Conservation (phyloP, 2,329 filamentous ascomycete genomes). For the Penicillium oxalicum region DNA sequence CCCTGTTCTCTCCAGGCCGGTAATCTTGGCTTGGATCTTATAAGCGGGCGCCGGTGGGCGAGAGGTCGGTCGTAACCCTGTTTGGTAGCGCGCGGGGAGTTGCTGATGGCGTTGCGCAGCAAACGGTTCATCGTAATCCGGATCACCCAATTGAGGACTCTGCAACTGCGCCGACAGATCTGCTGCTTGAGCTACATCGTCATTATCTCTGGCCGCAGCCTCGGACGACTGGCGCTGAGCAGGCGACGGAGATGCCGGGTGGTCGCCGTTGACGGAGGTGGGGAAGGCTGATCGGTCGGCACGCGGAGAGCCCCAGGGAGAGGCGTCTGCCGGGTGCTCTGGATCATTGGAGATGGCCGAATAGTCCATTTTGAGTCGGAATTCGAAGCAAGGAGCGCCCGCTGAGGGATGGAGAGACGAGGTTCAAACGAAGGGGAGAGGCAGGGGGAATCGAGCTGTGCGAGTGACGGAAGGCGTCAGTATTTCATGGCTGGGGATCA, state of each 20-base stretch:
- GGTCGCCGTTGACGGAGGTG: slow-evolving; percentile 30
- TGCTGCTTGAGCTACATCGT: slow-evolving; percentile 35
- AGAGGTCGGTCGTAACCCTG: slow-evolving; percentile 31
- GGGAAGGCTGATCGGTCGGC: slow-evolving; percentile 41
- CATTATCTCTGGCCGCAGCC: slow-evolving; percentile 19
- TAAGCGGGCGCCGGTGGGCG: slow-evolving; percentile 59
- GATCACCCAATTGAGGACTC: slow-evolving; percentile 35
- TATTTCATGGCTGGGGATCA: slow-evolving; percentile 17
- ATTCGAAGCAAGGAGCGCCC: slow-evolving; percentile 14
- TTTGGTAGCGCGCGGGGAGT: slow-evolving; percentile 46
- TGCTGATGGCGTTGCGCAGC: slow-evolving; percentile 37
- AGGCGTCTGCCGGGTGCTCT: slow-evolving; percentile 52
- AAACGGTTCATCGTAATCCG: slow-evolving; percentile 33
- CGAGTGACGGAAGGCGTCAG: slow-evolving; percentile 20
- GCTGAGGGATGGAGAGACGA: slow-evolving; percentile 7
- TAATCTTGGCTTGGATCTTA: slow-evolving; percentile 91
- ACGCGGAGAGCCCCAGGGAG: slow-evolving; percentile 60
- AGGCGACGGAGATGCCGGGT: slow-evolving; percentile 39
- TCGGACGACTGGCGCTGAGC: slow-evolving; percentile 33
- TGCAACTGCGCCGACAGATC: slow-evolving; percentile 41
- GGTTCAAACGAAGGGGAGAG: slow-evolving; percentile 11
- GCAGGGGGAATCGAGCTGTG: slow-evolving; percentile 5
- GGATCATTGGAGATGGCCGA: slow-evolving; percentile 53
- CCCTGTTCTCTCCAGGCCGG: slow-evolving; percentile 81
- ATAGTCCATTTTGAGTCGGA: slow-evolving; percentile 55